Percentiles rank a stretch among this genome's conserved stretches.
Evolutionary conservation across 2,329 filamentous ascomycete genomes (phyloP).

Genomic region (Chrysoporthe austroafricana): DNA sequence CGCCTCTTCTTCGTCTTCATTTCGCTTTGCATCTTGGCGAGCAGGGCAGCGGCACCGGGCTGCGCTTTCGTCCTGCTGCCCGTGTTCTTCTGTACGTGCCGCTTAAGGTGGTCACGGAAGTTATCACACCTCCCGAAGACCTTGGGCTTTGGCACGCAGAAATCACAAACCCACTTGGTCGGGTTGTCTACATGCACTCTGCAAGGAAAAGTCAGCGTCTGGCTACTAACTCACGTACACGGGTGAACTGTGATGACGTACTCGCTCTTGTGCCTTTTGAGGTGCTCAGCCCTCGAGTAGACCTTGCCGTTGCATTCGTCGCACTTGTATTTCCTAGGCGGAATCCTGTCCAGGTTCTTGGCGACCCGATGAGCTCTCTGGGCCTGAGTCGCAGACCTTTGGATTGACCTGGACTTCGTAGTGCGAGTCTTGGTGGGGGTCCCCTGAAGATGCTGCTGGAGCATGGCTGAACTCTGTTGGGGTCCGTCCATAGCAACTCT

Average conservation of each 20-base stretch:
- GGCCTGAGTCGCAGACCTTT: constrained; percentile 9
- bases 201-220: not conserved
- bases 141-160: constrained; percentile 23
- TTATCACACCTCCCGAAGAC: constrained; percentile 25
- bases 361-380: constrained; percentile 22
- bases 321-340: constrained; percentile 23
- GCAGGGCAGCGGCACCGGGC: constrained; percentile 21
- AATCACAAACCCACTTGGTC: constrained; percentile 25
- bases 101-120: constrained; percentile 26
- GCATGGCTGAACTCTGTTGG: constrained; percentile 24
- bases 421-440: constrained; percentile 20
- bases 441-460: constrained; percentile 23
- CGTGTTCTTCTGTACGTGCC: constrained; percentile 22
- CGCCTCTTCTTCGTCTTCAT: constrained; percentile 27
- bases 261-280: constrained; percentile 27
- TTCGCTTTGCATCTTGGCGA: constrained; percentile 25
- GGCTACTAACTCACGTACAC: not conserved
- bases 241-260: constrained; percentile 3
- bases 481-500: constrained; percentile 27
- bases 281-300: constrained; percentile 25
- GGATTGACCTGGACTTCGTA: constrained; percentile 20
- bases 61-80: constrained; percentile 25
- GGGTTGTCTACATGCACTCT: constrained; percentile 24
- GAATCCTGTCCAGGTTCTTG: constrained; percentile 22
- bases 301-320: constrained; percentile 24